Evolutionary conservation across 2,329 filamentous ascomycete species (phyloP).

Genomic region (Aureobasidium mangrovei): DNA sequence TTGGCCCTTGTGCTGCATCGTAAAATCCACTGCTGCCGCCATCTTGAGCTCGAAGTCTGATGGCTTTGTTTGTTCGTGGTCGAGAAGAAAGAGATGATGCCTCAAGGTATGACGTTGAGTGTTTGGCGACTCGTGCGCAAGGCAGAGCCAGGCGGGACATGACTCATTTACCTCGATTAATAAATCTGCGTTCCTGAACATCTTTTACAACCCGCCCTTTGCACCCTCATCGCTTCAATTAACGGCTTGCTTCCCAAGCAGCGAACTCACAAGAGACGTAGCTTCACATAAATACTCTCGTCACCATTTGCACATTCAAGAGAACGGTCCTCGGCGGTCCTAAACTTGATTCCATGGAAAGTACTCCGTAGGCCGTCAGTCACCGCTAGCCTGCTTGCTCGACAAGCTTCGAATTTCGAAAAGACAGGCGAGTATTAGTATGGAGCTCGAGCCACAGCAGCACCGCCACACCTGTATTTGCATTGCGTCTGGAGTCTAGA

Average conservation of each 20-base stretch:
- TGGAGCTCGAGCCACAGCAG: background rate
- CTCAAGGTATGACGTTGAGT: too few relatives aligned
- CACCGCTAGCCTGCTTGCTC: background rate
- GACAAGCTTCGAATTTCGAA: background rate
- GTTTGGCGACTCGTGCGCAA: background rate
- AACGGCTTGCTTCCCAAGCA: too few relatives aligned
- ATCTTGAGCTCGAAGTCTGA: background rate
- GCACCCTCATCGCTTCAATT: too few relatives aligned
- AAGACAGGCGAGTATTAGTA: background rate
- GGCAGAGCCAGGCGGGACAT: background rate
- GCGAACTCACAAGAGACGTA: too few relatives aligned
- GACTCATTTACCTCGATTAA: background rate
- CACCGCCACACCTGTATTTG: constrained; percentile 3
- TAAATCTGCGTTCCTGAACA: constrained; percentile 1
- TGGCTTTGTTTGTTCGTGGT: too few relatives aligned
- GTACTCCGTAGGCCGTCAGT: background rate
- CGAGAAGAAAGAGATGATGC: too few relatives aligned
- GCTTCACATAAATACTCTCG: too few relatives aligned
- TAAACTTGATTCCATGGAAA: too few relatives aligned
- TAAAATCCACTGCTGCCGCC: background rate
- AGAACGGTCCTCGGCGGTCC: too few relatives aligned
- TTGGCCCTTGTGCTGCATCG: constrained; percentile 5
- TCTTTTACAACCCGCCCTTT: background rate
- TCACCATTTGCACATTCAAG: too few relatives aligned
- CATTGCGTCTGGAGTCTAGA: background rate